A percentile compares a stretch with the other conserved stretches of the same genome.
phyloP scores from a whole-genome alignment of 2,329 filamentous ascomycete species.

The Dactylellina leptospora region DNA sequence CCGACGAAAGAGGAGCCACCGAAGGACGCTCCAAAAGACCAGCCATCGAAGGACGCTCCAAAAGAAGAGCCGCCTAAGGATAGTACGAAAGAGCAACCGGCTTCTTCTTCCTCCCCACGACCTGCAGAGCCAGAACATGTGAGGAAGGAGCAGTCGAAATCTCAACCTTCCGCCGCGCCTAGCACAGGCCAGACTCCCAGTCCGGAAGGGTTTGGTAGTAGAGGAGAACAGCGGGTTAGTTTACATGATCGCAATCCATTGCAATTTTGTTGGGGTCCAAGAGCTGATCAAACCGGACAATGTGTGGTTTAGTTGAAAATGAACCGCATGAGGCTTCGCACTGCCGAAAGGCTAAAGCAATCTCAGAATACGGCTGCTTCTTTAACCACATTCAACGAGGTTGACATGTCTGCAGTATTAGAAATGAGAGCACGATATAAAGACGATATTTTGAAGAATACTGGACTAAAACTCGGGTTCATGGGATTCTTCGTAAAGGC shows the following conservation, averaged over 20 bases:
- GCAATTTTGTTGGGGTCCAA: too few species aligned
- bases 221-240: conserved; percentile 58
- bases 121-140: conserved; percentile 39
- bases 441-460: conserved; percentile 94
- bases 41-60: conserved; percentile 58
- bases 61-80: conserved; percentile 59
- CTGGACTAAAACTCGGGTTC: conserved; percentile 97
- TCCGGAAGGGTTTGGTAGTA: conserved; percentile 55
- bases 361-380: conserved; percentile 98
- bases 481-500: conserved; percentile 98
- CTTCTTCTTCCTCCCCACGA: conserved; percentile 56
- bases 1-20: conserved; percentile 63
- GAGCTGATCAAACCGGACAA: too few species aligned
- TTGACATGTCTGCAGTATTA: conserved; percentile 98
- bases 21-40: conserved; percentile 58
- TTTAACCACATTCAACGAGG: conserved; percentile 97
- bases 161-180: conserved; percentile 56
- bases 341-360: conserved; percentile 97
- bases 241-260: too few species aligned
- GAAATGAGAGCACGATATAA: conserved; percentile 98
- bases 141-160: conserved; percentile 59
- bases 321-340: conserved; percentile 98
- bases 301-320: conserved; percentile 99
- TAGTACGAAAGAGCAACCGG: conserved; percentile 61
- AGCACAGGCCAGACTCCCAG: conserved; percentile 55